These are phyloP conservation scores for Populus hybrid DNA, from an alignment of 441 rosid genomes.

Conservation along the genomic window DNA sequence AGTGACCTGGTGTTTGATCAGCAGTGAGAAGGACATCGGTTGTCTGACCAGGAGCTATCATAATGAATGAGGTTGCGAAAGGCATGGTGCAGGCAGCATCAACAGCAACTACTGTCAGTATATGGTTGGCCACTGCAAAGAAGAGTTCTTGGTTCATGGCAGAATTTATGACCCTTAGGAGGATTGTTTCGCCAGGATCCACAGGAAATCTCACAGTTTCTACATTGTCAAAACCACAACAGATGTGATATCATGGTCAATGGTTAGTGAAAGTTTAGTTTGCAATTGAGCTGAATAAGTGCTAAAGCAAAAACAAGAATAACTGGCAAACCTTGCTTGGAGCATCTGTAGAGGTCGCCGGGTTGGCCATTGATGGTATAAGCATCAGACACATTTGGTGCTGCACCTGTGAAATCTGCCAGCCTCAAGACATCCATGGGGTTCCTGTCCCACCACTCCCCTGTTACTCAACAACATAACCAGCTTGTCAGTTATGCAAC, in stretches of 20 bases:
- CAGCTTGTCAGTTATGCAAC: neutral
- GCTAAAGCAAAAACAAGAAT: neutral
- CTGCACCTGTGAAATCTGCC: slow-evolving; percentile 63
- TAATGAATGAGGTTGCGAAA: slow-evolving; percentile 64
- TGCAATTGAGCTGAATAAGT: neutral
- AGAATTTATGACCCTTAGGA: slow-evolving; percentile 67
- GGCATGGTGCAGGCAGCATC: slow-evolving; percentile 73
- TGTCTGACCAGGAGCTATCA: slow-evolving; percentile 93
- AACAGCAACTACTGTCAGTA: slow-evolving; percentile 67
- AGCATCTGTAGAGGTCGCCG: slow-evolving; percentile 82
- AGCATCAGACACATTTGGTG: slow-evolving; percentile 41
- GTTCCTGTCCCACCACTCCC: slow-evolving; percentile 92
- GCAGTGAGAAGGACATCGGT: slow-evolving; percentile 69
- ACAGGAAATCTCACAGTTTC: slow-evolving; percentile 59
- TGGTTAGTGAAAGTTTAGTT: neutral
- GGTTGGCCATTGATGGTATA: slow-evolving; percentile 72
- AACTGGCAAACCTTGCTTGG: slow-evolving; percentile 51
- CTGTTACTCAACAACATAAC: slow-evolving; percentile 30
- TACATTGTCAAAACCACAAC: slow-evolving; percentile 21
- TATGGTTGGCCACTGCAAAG: slow-evolving; percentile 77
- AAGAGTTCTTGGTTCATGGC: slow-evolving; percentile 74
- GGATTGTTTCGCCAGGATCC: slow-evolving; percentile 59
- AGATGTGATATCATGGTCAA: neutral
- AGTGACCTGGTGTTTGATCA: too few relatives aligned
- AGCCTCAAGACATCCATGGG: slow-evolving; percentile 65